Evolutionary conservation across 352 stramenopile species (phyloP).

Genomic region (Phytophthora capsici): DNA sequence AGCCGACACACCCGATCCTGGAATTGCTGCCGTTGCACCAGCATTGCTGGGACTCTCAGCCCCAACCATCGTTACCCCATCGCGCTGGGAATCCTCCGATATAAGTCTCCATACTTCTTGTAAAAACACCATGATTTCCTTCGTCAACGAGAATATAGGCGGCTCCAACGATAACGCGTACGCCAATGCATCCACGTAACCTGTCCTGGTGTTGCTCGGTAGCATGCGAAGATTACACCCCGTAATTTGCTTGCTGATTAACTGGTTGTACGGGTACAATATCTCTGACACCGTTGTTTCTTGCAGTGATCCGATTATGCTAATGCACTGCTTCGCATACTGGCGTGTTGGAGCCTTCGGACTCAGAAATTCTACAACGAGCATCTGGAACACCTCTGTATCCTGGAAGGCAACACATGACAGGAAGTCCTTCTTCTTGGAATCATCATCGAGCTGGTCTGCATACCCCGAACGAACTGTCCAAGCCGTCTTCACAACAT

Average conservation of each 20-base stretch:
- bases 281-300: conserved; percentile 68
- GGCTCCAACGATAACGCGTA: conserved; percentile 77
- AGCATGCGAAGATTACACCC: conserved; percentile 80
- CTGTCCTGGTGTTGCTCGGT: conserved; percentile 67
- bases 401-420: conserved; percentile 84
- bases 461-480: conserved; percentile 47
- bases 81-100: conserved; percentile 65
- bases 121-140: conserved; percentile 86
- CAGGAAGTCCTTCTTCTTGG: conserved; percentile 66
- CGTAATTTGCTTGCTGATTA: conserved; percentile 88
- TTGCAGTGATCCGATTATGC: conserved; percentile 58
- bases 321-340: conserved; percentile 80
- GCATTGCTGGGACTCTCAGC: conserved; percentile 31
- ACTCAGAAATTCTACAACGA: conserved; percentile 89
- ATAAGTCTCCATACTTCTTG: conserved; percentile 89
- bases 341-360: conserved; percentile 68
- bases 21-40: conserved; percentile 34
- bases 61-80: conserved; percentile 33
- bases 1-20: conserved; percentile 55
- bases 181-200: conserved; percentile 89
- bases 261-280: conserved; percentile 83
- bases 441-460: conserved; percentile 39
- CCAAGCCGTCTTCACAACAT: conserved; percentile 67
- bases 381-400: conserved; percentile 87
- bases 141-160: conserved; percentile 83